phyloP scores from a whole-genome alignment of 2,329 filamentous ascomycete genomes.

The Zymoseptoria ardabiliae region DNA sequence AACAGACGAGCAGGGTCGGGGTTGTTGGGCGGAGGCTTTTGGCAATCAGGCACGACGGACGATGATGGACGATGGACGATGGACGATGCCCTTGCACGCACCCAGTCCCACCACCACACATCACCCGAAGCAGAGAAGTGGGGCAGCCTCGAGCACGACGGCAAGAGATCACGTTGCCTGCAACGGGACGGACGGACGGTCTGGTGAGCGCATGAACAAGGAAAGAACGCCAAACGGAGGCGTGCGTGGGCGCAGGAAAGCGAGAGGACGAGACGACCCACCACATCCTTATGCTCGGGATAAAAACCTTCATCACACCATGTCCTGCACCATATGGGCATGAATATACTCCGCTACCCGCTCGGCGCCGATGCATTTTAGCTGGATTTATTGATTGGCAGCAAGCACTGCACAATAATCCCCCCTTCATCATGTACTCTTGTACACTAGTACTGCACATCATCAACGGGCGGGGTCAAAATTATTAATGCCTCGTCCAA shows the following conservation, averaged over 20 bases:
- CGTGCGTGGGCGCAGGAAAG: background rate
- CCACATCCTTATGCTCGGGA: background rate
- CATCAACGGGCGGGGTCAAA: background rate
- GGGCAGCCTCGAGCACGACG: background rate
- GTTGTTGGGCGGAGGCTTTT: too few species aligned
- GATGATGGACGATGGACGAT: background rate
- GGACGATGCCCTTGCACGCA: too few species aligned
- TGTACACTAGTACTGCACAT: background rate
- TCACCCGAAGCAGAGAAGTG: background rate
- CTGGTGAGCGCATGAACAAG: background rate
- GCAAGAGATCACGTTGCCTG: background rate
- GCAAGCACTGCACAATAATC: background rate
- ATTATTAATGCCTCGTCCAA: background rate
- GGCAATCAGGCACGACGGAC: background rate
- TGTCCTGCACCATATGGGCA: background rate
- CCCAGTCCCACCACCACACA: too few species aligned
- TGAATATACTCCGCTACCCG: background rate
- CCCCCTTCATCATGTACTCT: background rate
- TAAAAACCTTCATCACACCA: background rate
- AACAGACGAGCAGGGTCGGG: background rate
- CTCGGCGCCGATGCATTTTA: background rate
- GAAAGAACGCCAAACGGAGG: background rate
- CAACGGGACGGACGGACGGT: background rate
- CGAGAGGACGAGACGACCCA: background rate
- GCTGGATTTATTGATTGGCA: background rate